Evolutionary conservation across 2,329 filamentous ascomycete species (phyloP).

Genomic region (Pseudogymnoascus sp.): DNA sequence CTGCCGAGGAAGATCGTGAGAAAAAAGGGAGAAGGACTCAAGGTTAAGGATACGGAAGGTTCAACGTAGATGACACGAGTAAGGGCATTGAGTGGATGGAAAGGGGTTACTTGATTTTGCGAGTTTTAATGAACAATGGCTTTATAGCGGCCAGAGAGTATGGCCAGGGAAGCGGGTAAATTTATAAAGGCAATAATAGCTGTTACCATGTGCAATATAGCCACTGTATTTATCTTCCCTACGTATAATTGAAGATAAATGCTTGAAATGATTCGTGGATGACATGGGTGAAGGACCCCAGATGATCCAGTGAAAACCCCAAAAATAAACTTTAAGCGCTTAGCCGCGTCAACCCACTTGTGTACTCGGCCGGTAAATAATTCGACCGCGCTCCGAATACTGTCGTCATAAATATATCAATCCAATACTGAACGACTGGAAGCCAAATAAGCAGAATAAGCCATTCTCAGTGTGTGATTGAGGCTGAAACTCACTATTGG

Average conservation of each 20-base stretch:
- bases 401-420: conserved; percentile 6
- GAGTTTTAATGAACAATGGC: not conserved
- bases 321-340: conserved; percentile 3
- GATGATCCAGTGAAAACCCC: not conserved
- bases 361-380: not conserved
- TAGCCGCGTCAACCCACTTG: not conserved
- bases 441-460: not conserved
- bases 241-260: not conserved
- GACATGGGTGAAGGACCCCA: not conserved
- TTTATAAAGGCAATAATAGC: not conserved
- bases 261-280: not conserved
- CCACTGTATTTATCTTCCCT: not conserved
- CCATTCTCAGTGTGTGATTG: not conserved
- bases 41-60: conserved; percentile 2
- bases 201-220: not conserved
- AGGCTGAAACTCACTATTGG: not conserved
- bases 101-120: not conserved
- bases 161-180: not conserved
- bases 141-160: not conserved
- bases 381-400: not conserved
- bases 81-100: not conserved
- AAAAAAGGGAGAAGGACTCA: conserved; percentile 25
- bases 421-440: not conserved
- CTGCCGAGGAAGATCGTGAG: conserved; percentile 26
- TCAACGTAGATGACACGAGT: not conserved